These are phyloP conservation scores for Chrysosporium queenslandicum DNA, from an alignment of 2,329 filamentous ascomycete genomes.

Conservation along the genomic window DNA sequence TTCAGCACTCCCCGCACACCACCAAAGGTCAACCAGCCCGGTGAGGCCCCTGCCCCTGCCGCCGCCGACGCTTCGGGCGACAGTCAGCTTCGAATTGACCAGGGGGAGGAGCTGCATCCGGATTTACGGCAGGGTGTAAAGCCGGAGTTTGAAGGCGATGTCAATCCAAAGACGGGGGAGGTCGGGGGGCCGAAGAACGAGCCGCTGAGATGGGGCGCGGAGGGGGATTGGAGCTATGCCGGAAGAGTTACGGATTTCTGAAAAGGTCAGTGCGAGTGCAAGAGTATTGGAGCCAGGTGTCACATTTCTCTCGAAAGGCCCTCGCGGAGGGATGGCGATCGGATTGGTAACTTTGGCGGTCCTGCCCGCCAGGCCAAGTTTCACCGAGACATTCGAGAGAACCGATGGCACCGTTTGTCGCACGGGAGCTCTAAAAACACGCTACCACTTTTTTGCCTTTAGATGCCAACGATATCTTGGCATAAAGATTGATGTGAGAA, in stretches of 20 bases:
- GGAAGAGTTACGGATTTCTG: constrained; percentile 87
- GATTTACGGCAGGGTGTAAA: constrained; percentile 65
- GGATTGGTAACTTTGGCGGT: no score
- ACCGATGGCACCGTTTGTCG: no score
- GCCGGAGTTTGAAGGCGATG: constrained; percentile 87
- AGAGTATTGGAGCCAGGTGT: no score
- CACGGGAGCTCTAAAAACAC: no score
- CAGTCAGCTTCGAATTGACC: neutral
- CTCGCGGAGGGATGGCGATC: no score
- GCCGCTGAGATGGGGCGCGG: constrained; percentile 72
- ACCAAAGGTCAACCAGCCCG: constrained; percentile 44
- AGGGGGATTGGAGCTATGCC: constrained; percentile 84
- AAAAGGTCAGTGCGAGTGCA: constrained; percentile 14
- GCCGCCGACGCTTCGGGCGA: constrained; percentile 12
- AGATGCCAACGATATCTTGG: no score
- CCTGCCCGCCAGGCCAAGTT: no score
- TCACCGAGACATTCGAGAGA: no score
- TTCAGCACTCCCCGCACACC: constrained; percentile 54
- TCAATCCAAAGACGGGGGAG: constrained; percentile 88
- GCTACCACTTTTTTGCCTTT: neutral
- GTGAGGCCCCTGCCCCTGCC: constrained; percentile 24
- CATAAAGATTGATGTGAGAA: neutral
- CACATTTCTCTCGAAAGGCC: no score
- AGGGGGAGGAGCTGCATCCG: constrained; percentile 57
- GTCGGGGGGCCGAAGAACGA: constrained; percentile 96